Conservation (phyloP, 2,329 filamentous ascomycete species). For the Neopestalotiopsis clavispora region DNA sequence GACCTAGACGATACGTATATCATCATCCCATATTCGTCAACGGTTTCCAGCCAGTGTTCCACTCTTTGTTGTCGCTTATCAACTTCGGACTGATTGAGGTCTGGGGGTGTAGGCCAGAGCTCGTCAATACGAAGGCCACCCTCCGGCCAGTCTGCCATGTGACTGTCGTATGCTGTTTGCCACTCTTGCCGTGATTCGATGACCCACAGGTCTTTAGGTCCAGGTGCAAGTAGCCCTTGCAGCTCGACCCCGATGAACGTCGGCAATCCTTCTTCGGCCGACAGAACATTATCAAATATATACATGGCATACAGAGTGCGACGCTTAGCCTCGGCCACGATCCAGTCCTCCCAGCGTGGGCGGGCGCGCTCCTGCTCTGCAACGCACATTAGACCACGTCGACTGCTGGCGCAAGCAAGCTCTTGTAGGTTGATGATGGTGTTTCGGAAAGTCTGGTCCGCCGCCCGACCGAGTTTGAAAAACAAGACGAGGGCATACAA, state of each 20-base stretch:
- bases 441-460: slow-evolving; percentile 40
- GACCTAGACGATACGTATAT: slow-evolving; percentile 53
- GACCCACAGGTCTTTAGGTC: slow-evolving; percentile 48
- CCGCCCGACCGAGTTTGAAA: slow-evolving; percentile 25
- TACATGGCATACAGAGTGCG: slow-evolving; percentile 58
- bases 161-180: slow-evolving; percentile 46
- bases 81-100: slow-evolving; percentile 36
- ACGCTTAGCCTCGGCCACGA: slow-evolving; percentile 56
- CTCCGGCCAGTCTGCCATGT: slow-evolving; percentile 47
- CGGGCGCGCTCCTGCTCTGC: slow-evolving; percentile 43
- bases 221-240: slow-evolving; percentile 46
- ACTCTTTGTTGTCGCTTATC: slow-evolving; percentile 41
- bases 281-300: slow-evolving; percentile 55
- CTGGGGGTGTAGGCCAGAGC: slow-evolving; percentile 48
- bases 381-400: slow-evolving; percentile 47
- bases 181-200: slow-evolving; percentile 42
- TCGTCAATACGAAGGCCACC: slow-evolving; percentile 52
- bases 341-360: slow-evolving; percentile 59
- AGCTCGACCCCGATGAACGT: slow-evolving; percentile 56
- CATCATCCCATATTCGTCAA: slow-evolving; percentile 61
- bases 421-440: slow-evolving; percentile 56
- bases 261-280: slow-evolving; percentile 45
- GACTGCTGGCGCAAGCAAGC: slow-evolving; percentile 46
- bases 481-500: slow-evolving; percentile 59
- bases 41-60: slow-evolving; percentile 52